Conservation (phyloP, 208 protist species). For the Naegleria fowleri region DNA sequence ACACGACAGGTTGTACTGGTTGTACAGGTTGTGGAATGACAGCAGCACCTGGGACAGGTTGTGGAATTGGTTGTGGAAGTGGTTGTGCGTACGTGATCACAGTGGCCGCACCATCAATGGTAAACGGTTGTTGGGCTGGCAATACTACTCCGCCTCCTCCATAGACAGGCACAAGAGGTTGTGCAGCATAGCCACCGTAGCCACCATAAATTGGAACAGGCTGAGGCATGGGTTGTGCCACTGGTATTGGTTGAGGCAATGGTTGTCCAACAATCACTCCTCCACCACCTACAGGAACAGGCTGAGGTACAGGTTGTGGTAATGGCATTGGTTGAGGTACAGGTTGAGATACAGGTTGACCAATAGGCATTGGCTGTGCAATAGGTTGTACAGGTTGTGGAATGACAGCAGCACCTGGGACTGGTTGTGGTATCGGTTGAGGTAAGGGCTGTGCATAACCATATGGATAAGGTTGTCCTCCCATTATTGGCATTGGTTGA, state of each 20-base stretch:
- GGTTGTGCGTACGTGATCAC: neutral
- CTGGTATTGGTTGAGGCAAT: neutral
- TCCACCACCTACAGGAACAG: neutral
- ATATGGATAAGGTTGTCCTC: neutral
- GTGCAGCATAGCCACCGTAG: too few relatives aligned
- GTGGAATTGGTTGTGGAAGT: neutral
- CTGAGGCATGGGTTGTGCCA: neutral
- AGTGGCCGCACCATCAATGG: neutral
- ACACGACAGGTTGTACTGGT: neutral
- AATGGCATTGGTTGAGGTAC: too few relatives aligned
- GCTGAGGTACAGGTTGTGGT: neutral
- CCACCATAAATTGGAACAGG: neutral
- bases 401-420: too few relatives aligned
- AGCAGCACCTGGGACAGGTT: neutral
- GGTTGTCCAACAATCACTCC: neutral
- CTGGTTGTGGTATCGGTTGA: neutral
- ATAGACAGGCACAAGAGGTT: neutral
- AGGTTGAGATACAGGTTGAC: too few relatives aligned
- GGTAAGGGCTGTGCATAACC: neutral
- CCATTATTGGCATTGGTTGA: too few relatives aligned
- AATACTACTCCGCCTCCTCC: neutral
- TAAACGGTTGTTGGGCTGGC: neutral
- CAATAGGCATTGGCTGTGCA: too few relatives aligned
- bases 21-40: too few relatives aligned
- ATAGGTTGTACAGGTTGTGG: too few relatives aligned